Evolutionary conservation across 768 basidiomycete genomes (phyloP), one percentile per base, ranked within the genome.

Genomic region (Boletus tomentosulus): DNA sequence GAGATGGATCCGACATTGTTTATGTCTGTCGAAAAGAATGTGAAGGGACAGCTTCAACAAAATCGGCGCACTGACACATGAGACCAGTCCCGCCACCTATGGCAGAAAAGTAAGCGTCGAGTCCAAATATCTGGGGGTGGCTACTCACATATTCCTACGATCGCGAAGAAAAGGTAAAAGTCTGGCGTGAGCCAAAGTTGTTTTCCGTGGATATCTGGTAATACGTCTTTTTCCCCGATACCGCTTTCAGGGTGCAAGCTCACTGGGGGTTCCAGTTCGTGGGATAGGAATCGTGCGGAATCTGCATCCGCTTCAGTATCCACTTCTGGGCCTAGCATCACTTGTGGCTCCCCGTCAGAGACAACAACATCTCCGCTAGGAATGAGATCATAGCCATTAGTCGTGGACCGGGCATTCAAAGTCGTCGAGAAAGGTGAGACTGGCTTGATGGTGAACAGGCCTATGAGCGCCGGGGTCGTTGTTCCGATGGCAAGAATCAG

Each of bases 1-100:
- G 90, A 77, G 57, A 90, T 86, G 1, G 85, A 80, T 16, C 91
- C 89, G 16, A 86, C 89, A 57, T 93, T 92, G 67, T 92, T 92
- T 69, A 93, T 92, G 63, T 85, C 86, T 87, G 50, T n/a, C 19
- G 25, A n/a, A 44, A 22, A 53, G 38, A 58, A 51, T 57, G 41
- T 46, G 51, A 24, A 12, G 3, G 9, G 24, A 33, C 9, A 22
- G 1, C 11, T 31, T 25, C 8, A 5, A 25, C 6, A n/a, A 37
- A 37, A 19, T 42, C 22, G 22, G 31, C 48, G 11, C 9, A 68
- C 83, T 42, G 59, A 86, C 85, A 91, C 84, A 88, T 89, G 41
- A 91, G 53, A 3, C 89, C 89, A 12, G 82, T 86, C 11, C 89
- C 89, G 51, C 82, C 81, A 60, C 89, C 85, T 85, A 53, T 4